phyloP scores from a whole-genome alignment of 2,329 filamentous ascomycete genomes.

The Trichoderma sp. region DNA sequence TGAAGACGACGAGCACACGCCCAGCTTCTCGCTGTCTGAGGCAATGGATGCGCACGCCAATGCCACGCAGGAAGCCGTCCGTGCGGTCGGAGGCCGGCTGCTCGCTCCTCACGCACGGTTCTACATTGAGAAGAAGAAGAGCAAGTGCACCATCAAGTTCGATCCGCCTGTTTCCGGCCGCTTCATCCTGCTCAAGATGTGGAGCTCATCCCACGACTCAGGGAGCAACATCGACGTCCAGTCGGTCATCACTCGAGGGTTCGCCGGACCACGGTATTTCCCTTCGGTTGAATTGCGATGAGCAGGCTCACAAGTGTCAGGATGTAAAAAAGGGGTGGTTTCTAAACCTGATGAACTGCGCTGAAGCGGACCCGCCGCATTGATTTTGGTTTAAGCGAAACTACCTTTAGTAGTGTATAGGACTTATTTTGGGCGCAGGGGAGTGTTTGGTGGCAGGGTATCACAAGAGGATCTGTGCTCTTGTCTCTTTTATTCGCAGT shows the following conservation, averaged over 20 bases:
- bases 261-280: conserved; percentile 82
- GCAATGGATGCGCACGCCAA: conserved; percentile 53
- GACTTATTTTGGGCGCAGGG: conserved; percentile 6
- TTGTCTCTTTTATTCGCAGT: not conserved
- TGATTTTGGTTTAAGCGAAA: conserved; percentile 18
- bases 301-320: conserved; percentile 14
- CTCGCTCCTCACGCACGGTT: conserved; percentile 78
- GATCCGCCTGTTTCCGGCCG: conserved; percentile 78
- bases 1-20: conserved; percentile 30
- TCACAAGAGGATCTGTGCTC: conserved; percentile 12
- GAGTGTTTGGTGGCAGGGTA: conserved; percentile 11
- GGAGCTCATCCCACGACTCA: conserved; percentile 71
- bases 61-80: conserved; percentile 59
- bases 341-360: not conserved
- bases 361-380: conserved; percentile 6
- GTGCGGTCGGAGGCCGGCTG: conserved; percentile 60
- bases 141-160: conserved; percentile 84
- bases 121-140: conserved; percentile 79
- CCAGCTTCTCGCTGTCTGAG: conserved; percentile 37
- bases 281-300: conserved; percentile 66
- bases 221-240: conserved; percentile 83
- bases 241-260: conserved; percentile 80
- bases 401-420: conserved; percentile 1
- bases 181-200: conserved; percentile 87
- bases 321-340: not conserved